Conservation (phyloP, 768 basidiomycete genomes). For the Suillus weaverae region DNA sequence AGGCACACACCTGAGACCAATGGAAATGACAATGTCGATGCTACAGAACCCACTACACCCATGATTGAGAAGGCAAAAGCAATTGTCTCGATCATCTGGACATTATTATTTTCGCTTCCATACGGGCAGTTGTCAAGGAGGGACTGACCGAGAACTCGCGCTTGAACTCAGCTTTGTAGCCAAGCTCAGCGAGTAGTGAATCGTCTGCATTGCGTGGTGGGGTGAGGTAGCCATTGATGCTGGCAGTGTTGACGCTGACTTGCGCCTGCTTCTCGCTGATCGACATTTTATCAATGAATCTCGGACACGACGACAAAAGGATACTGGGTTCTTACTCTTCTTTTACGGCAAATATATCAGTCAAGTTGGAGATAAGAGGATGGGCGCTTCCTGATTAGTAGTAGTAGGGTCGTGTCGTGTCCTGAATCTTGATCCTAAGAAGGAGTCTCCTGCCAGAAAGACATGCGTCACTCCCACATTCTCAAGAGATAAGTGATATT, state of each 20-base stretch:
- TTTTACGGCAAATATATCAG: not conserved
- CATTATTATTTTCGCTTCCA: not conserved
- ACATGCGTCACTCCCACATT: too few relatives aligned
- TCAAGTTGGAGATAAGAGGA: conserved; percentile 20
- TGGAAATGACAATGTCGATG: conserved; percentile 65
- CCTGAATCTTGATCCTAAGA: too few relatives aligned
- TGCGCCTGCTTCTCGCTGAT: conserved; percentile 21
- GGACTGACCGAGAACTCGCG: conserved; percentile 67
- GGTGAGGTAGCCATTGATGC: conserved; percentile 15
- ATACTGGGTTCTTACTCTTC: conserved; percentile 8
- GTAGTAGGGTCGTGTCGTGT: not conserved
- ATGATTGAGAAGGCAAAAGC: conserved; percentile 71
- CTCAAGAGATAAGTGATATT: too few relatives aligned
- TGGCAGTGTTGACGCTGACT: conserved; percentile 14
- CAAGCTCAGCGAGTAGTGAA: conserved; percentile 58
- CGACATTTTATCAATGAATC: conserved; percentile 13
- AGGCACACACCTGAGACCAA: conserved; percentile 53
- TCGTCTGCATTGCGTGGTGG: conserved; percentile 50
- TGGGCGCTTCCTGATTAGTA: conserved; percentile 1
- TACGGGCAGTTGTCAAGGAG: not conserved
- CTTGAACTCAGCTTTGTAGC: conserved; percentile 72
- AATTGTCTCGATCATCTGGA: conserved; percentile 57
- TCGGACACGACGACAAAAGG: not conserved
- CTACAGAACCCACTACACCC: conserved; percentile 70
- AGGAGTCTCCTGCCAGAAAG: not conserved